These are phyloP conservation scores for Recurvomyces mirabilis DNA, from an alignment of 495 filamentous ascomycete species.

Conservation along the genomic window DNA sequence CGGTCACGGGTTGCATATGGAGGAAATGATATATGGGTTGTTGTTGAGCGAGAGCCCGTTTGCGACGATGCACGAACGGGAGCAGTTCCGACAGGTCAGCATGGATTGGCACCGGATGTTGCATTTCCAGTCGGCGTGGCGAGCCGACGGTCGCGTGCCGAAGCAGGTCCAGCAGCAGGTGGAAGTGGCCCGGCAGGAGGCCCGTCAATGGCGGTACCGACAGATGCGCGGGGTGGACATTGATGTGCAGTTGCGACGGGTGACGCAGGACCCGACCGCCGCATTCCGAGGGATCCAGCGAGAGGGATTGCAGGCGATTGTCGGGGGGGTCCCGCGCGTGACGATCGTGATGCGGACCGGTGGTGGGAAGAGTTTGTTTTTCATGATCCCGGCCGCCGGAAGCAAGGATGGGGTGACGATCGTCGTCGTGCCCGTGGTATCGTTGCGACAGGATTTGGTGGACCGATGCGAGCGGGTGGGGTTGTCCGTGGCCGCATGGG, in stretches of 20 bases:
- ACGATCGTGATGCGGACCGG: slow-evolving; percentile 2
- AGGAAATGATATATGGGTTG: slow-evolving; percentile 4
- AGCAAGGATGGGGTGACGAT: not conserved
- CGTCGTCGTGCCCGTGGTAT: slow-evolving; percentile 1
- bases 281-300: not conserved
- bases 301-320: not conserved
- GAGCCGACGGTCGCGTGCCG: not conserved
- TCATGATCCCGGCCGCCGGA: slow-evolving; percentile 7
- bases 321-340: not conserved
- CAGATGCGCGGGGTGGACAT: not conserved
- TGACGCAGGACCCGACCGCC: not conserved
- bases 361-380: slow-evolving; percentile 10
- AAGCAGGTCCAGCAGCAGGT: not conserved
- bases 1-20: not conserved
- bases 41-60: not conserved
- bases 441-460: not conserved
- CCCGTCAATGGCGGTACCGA: not conserved
- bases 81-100: slow-evolving; percentile 2
- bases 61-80: not conserved
- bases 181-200: not conserved
- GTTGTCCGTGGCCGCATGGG: not conserved
- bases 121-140: slow-evolving; percentile 8
- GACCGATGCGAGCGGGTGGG: not conserved
- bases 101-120: slow-evolving; percentile 8
- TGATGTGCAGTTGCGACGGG: not conserved